Base-by-base conservation (phyloP, 2,329 filamentous ascomycete species). In the Trichoderma atroviride region DNA sequence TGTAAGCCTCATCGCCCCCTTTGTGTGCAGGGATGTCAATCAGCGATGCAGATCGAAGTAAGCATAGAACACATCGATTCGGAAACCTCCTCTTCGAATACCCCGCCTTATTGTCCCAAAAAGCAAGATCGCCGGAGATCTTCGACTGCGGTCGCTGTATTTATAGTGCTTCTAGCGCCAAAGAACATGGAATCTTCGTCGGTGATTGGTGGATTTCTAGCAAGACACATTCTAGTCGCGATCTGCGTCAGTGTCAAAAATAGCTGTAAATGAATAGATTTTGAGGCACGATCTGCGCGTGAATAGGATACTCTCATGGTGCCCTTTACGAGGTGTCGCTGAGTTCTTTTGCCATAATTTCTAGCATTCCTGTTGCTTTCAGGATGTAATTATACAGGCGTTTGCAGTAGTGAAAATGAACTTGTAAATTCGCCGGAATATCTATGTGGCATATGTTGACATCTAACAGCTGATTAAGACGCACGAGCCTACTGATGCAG, bases 51-150 rank as follows among this genome's bases (percentile, higher is more conserved):
- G 59, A 62, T 62, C 59, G 10, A 62, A 62, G 59, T 62, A 62
- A 62, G 29, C 43, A 53, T 10, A 24, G n/a, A 31, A 35, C 7
- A 53, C 35, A 62, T 31, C 11, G 47, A 53, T 52, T 52, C 27
- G 43, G 43, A 52, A 62, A 62, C 19, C 59, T n/a, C 27, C 40
- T 62, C 58, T 47, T 60, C 9, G 58, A 60, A 1, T 13, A 19
- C 10, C 43, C 40, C 59, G 22, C 43, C 35, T 37, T 52, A 52
- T 62, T 10, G 40, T 52, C 40, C 33, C 27, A 62, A 52, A 16
- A 52, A 62, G 40, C 40, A 50, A 62, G 59, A 62, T 62, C 59
- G 40, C 29, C 59, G 22, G n/a, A 62, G 59, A 62, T 62, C 43
- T 33, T 16, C 43, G 29, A 62, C 40, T 62, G 43, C 59, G 19